Evolutionary conservation across 169 alveolate species (phyloP).

Genomic region (Eimeria maxima): DNA sequence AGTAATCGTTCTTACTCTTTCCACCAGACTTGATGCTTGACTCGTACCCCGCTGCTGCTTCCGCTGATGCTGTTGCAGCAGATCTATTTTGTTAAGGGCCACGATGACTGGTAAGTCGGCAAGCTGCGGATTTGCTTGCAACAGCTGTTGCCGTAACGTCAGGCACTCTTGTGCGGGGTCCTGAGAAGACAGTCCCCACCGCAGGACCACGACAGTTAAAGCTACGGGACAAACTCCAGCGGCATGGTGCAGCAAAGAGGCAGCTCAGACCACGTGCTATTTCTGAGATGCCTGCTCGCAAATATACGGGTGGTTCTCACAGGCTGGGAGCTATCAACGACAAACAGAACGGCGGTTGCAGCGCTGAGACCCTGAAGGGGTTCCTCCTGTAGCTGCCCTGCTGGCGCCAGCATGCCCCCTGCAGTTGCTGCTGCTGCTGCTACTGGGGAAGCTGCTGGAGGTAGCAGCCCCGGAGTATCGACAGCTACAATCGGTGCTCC

Average conservation of each 20-base stretch:
- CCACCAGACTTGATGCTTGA: slow-evolving; percentile 15
- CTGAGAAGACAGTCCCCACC: slow-evolving; percentile 2
- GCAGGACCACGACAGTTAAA: background rate
- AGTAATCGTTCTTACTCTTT: slow-evolving; percentile 34
- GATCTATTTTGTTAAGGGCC: slow-evolving; percentile 52
- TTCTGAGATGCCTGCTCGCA: background rate
- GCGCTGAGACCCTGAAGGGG: slow-evolving; percentile 62
- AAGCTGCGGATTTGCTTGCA: slow-evolving; percentile 41
- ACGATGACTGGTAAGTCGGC: slow-evolving; percentile 52
- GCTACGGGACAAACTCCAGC: background rate
- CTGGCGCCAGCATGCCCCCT: slow-evolving; percentile 13
- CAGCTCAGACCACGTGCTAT: background rate
- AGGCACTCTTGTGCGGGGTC: slow-evolving; percentile 48
- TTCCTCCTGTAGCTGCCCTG: slow-evolving; percentile 24
- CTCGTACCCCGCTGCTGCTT: background rate
- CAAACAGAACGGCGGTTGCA: slow-evolving; percentile 46
- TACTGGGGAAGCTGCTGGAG: background rate
- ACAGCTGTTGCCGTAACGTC: slow-evolving; percentile 47
- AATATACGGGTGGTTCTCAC: background rate
- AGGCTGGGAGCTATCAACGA: slow-evolving; percentile 58
- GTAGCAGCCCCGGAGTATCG: slow-evolving; percentile 68
- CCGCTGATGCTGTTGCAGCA: background rate
- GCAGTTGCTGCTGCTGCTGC: slow-evolving; percentile 23
- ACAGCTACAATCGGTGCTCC: slow-evolving; percentile 64
- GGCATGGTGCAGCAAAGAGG: background rate